Conservation (phyloP, 75 land plant species). For the Pseudotsuga menziesii region DNA sequence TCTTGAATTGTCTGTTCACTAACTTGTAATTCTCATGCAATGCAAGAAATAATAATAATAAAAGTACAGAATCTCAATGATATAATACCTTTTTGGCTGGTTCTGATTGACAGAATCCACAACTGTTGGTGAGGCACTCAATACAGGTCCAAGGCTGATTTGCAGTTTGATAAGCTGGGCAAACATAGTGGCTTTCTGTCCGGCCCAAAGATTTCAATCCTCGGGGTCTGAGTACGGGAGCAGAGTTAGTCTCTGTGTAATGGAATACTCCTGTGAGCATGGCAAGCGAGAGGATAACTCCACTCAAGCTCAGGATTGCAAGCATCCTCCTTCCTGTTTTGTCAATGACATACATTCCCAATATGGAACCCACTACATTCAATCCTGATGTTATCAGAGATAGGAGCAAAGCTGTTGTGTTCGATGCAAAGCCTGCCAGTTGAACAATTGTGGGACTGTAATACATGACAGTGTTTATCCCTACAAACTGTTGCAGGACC, state of each 20-base stretch:
- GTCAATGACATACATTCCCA: constrained; percentile 74
- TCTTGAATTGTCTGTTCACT: no score
- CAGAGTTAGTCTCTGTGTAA: constrained; percentile 36
- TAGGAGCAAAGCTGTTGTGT: constrained; percentile 62
- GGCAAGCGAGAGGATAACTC: constrained; percentile 45
- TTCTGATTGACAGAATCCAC: not conserved
- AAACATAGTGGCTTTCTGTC: not conserved
- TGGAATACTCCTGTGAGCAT: constrained; percentile 49
- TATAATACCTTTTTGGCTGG: not conserved
- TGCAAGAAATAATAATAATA: no score
- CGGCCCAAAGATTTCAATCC: not conserved
- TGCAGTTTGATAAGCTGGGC: no score
- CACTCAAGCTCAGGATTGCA: constrained; percentile 51
- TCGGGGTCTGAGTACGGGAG: constrained; percentile 14
- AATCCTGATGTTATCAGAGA: constrained; percentile 81
- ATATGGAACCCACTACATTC: constrained; percentile 76
- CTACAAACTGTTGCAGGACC: constrained; percentile 67
- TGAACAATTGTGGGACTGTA: constrained; percentile 93
- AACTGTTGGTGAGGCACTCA: not conserved
- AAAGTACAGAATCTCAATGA: not conserved
- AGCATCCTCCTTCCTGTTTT: constrained; percentile 69
- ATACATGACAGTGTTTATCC: constrained; percentile 96
- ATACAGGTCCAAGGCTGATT: no score
- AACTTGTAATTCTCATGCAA: not conserved
- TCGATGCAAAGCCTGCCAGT: constrained; percentile 87